These are phyloP conservation scores for Torulaspora quercuum DNA, from an alignment of 805 yeast species.

Conservation along the genomic window DNA sequence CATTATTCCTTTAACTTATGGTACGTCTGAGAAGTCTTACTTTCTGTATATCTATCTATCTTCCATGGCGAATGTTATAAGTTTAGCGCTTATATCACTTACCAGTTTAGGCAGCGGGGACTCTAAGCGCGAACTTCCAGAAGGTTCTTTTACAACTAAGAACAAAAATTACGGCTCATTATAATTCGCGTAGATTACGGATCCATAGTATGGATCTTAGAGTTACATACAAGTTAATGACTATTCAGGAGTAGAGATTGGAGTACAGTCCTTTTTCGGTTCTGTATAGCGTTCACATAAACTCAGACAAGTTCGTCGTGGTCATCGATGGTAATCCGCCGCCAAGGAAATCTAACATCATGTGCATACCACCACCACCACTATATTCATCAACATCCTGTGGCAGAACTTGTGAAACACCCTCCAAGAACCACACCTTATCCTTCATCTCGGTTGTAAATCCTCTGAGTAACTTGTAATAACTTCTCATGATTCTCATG, in stretches of 20 bases:
- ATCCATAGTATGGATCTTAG: too few species aligned
- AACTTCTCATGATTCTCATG: conserved; percentile 85
- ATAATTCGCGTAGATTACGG: too few species aligned
- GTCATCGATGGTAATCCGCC: conserved; percentile 55
- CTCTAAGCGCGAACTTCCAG: conserved; percentile 4
- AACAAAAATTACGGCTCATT: too few species aligned
- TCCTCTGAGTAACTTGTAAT: conserved; percentile 74
- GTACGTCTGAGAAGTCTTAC: background rate
- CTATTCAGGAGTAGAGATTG: too few species aligned
- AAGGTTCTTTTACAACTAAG: conserved; percentile 5
- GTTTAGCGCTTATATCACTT: too few species aligned
- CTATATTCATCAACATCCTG: conserved; percentile 88
- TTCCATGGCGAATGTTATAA: too few species aligned
- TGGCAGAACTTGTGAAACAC: conserved; percentile 82
- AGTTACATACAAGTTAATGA: too few species aligned
- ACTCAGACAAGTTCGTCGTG: conserved; percentile 38
- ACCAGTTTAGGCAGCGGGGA: background rate
- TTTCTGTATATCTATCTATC: conserved; percentile 3
- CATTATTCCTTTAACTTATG: conserved; percentile 45
- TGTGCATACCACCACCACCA: conserved; percentile 89
- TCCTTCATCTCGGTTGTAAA: conserved; percentile 86
- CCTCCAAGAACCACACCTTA: conserved; percentile 90
- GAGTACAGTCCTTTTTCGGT: too few species aligned
- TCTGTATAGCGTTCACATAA: too few species aligned
- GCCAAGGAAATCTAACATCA: conserved; percentile 85